Percentiles rank a stretch among this genome's conserved stretches.
These are phyloP conservation scores for Termitomyces sp. DNA, from an alignment of 768 basidiomycete species.

Conservation along the genomic window DNA sequence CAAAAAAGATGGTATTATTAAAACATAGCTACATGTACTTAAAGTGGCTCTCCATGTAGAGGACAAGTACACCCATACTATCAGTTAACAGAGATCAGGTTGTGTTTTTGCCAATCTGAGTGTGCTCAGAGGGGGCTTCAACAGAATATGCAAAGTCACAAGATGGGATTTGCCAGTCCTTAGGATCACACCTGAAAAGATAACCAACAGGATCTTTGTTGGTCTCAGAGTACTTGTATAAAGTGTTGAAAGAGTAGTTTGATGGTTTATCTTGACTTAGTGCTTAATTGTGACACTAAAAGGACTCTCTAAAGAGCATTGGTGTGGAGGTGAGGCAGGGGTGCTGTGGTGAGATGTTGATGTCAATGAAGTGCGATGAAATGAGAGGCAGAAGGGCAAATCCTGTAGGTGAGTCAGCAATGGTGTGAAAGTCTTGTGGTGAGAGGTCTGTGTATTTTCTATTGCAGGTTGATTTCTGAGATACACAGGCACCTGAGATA, in stretches of 20 bases:
- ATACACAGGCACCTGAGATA: no score
- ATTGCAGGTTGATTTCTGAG: no score
- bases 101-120: neutral
- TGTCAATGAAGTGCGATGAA: no score
- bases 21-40: slow-evolving; percentile 12
- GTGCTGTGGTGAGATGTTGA: no score
- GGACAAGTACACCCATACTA: slow-evolving; percentile 1
- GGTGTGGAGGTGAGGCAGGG: no score
- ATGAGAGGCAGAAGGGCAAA: no score
- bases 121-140: slow-evolving; percentile 7
- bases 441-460: no score
- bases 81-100: slow-evolving; percentile 5
- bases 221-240: slow-evolving; percentile 15
- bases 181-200: slow-evolving; percentile 11
- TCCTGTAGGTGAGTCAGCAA: no score
- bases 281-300: neutral
- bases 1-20: neutral
- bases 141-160: slow-evolving; percentile 14
- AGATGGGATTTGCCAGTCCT: slow-evolving; percentile 10
- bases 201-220: slow-evolving; percentile 8
- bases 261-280: slow-evolving; percentile 3
- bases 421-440: no score
- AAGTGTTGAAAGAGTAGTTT: slow-evolving; percentile 10
- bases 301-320: no score
- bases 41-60: slow-evolving; percentile 10